These are phyloP conservation scores for Calonectria hongkongensis DNA, from an alignment of 2,329 filamentous ascomycete species.

Conservation along the genomic window DNA sequence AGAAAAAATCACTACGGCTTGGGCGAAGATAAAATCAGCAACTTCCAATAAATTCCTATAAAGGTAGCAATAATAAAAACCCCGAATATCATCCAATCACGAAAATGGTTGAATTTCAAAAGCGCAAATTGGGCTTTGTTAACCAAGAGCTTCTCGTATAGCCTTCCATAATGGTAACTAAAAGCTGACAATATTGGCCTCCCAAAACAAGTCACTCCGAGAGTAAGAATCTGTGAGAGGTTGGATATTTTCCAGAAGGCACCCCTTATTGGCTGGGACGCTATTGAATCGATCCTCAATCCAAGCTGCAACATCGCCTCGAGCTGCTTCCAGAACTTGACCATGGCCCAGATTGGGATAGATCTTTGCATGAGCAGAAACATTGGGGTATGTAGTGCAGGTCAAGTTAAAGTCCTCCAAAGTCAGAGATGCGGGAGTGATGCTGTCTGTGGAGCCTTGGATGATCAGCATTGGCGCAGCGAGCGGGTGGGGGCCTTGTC, in stretches of 20 bases:
- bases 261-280: constrained; percentile 2
- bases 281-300: constrained; percentile 7
- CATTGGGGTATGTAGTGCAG: neutral
- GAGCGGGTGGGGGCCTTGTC: constrained; percentile 7
- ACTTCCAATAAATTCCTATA: too few species aligned
- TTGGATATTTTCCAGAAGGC: neutral
- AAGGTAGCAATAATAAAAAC: too few species aligned
- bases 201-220: constrained; percentile 18
- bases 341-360: constrained; percentile 8
- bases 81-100: too few species aligned
- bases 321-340: constrained; percentile 11
- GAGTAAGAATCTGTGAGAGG: constrained; percentile 3
- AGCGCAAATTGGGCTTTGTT: neutral
- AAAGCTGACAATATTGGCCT: constrained; percentile 3
- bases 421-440: neutral
- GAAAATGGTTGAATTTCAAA: neutral
- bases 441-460: constrained; percentile 7
- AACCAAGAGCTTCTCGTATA: neutral
- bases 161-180: neutral
- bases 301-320: neutral
- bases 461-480: constrained; percentile 10
- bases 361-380: constrained; percentile 5
- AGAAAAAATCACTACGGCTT: too few species aligned
- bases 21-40: too few species aligned
- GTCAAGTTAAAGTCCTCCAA: constrained; percentile 12